Base-by-base conservation (phyloP, 2,329 filamentous ascomycete genomes). In the Fusarium agapanthi region DNA sequence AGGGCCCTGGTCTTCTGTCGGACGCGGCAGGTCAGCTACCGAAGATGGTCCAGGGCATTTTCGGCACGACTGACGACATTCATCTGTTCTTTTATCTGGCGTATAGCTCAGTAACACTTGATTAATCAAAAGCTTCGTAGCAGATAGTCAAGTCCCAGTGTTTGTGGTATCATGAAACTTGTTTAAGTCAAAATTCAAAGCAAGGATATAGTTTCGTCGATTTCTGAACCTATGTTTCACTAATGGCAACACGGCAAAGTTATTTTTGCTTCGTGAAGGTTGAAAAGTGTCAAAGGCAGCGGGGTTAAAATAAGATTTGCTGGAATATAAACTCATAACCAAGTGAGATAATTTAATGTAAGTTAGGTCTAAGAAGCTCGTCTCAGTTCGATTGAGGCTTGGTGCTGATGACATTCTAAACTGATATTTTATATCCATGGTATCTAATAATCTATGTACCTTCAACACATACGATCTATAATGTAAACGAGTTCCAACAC, bases 401-500 rank as follows among this genome's bases (percentile, higher is more conserved):
- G 7, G 0, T 26, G 16, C 7, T 9, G 3, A 44, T 26, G 11
- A 6, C 3, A 7, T 20, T 24, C 5, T 20, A 26, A 44, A 0
- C 16, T 10, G 16, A 14, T 5, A 44, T 20, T 20, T 2, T 6
- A 4, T 13, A 9, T 45, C 0, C 12, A 20, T 24, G 16, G 47
- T 7, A 34, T 34, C n/a, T 18, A 18, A 35, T 35, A 35, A 35
- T 35, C 16, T 35, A 18, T 35, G 15, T 5, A n/a, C 10, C 24
- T 4, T 16, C 3, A 18, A 32, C 0, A 10, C 4, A 24, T 5
- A 6, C 1, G 4, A 22, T 47, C 20, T 24, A 51, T 10, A 18
- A 18, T 35, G 0, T 2, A 35, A 2, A 18, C 3, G 0, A 35
- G 1, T 20, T 8, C 6, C 1, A 4, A 53, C 7, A 3, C 7